Base-by-base conservation (phyloP, 208 protist species). In the Vickermania ingenoplastis region DNA sequence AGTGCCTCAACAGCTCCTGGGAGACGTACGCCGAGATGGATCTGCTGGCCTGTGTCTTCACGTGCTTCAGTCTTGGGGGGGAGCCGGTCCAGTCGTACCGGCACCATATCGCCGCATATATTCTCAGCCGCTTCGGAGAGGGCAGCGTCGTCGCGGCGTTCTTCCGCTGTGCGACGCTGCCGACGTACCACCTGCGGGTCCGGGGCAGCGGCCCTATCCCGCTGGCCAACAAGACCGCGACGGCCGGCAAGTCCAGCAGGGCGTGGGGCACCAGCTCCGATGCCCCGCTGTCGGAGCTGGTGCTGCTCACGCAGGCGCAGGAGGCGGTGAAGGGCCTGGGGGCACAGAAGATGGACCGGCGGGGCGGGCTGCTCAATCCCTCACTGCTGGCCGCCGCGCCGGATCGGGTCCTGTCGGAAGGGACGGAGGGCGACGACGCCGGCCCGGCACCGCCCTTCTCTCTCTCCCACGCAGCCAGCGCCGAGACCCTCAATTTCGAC, bases 1-100 rank as follows among this genome's bases (percentile, higher is more conserved):
- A 54, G 23, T 69, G 75, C n/a, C 66, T 66, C 14, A 23, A 58
- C 51, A 81, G 75, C 11, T 87, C 86, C 17, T 92, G 86, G 86
- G 86, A 92, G 71, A 77, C 77, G 26, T 73, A 63, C 31, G 62
- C 82, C 0, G 86, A 93, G 71, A 74, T 89, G 72, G 81, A 93
- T 22, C 62, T 93, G 4, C 67, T 93, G n/a, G 82, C 69, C 11
- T 93, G 82, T 52, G 41, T 93, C n/a, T 67, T 93, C 3, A 64
- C 83, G 26, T 45, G 36, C 36, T 45, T n/a, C 36, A 67, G 75
- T 4, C 65, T 71, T 25, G 73, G 77, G 25, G 70, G 80, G 55
- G 69, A 71, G 52, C 41, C 51, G 11, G 23, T 69, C 23, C 61
- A 59, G 0, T 63, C 71, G 17, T 60, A 76, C 1, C 71, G 71